Conservation (phyloP, 805 yeast genomes). For the Debaryomyces maramus region DNA sequence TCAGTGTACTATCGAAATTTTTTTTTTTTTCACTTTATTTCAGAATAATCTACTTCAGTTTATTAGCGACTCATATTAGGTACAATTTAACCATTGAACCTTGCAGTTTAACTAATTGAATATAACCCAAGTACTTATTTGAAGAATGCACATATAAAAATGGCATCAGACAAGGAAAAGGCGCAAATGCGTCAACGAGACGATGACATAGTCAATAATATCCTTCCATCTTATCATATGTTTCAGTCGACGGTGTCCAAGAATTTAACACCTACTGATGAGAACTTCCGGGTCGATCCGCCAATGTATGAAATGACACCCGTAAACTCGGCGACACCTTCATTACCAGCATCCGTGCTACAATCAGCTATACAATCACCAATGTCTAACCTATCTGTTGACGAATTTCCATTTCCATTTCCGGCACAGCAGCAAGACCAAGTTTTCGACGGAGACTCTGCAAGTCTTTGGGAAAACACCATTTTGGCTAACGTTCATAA, state of each 20-base stretch:
- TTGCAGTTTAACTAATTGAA: no score
- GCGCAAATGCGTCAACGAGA: no score
- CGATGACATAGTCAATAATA: conserved; percentile 30
- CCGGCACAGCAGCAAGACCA: conserved; percentile 6
- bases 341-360: conserved; percentile 10
- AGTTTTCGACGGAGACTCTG: conserved; percentile 21
- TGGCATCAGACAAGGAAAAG: no score
- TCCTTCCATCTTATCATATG: conserved; percentile 47
- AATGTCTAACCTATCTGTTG: conserved; percentile 3
- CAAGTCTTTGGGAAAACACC: conserved; percentile 40
- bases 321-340: conserved; percentile 11
- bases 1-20: no score
- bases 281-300: conserved; percentile 41
- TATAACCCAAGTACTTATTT: no score
- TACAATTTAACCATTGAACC: no score
- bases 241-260: conserved; percentile 43
- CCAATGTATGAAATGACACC: conserved; percentile 37
- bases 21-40: no score
- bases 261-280: conserved; percentile 35
- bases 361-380: conserved; percentile 13
- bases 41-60: no score
- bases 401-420: conserved; percentile 20
- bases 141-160: not conserved
- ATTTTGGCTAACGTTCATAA: conserved; percentile 44
- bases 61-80: no score